Conservation (phyloP, 208 protist genomes). For the Acanthamoeba culbertsoni region DNA sequence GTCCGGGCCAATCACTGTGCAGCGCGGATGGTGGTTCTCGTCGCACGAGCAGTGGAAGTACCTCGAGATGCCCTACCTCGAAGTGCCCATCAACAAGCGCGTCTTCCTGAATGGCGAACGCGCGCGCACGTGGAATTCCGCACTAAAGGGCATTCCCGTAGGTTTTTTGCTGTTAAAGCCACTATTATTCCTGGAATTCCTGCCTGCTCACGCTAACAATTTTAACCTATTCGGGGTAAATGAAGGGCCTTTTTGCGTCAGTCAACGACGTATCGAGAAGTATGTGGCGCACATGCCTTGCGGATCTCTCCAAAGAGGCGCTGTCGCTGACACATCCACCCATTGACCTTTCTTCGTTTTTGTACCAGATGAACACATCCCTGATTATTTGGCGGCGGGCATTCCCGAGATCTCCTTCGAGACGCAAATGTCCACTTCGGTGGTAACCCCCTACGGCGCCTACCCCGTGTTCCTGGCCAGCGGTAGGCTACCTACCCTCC, state of each 20-base stretch:
- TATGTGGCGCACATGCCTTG: background rate
- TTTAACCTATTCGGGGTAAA: background rate
- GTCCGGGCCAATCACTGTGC: conserved; percentile 62
- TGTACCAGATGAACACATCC: background rate
- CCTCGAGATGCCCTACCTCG: conserved; percentile 68
- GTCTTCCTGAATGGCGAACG: conserved; percentile 76
- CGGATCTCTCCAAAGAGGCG: no score
- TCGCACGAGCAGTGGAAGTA: conserved; percentile 79
- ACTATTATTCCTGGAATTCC: background rate
- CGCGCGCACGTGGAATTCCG: conserved; percentile 64
- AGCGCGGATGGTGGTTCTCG: conserved; percentile 75
- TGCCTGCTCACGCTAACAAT: background rate
- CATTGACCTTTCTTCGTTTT: no score
- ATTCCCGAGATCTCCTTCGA: conserved; percentile 73
- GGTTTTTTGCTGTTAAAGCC: conserved; percentile 56
- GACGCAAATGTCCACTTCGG: background rate
- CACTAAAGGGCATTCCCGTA: conserved; percentile 61
- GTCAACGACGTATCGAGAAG: conserved; percentile 31
- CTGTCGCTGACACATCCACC: no score
- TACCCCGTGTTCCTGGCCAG: conserved; percentile 67
- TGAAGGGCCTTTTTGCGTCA: background rate
- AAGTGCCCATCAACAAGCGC: conserved; percentile 64
- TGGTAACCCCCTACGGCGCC: conserved; percentile 74
- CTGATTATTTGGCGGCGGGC: conserved; percentile 54
- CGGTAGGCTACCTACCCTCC: background rate